Percentiles rank a stretch among this genome's conserved stretches.
Conservation (phyloP, 805 yeast genomes). For the Peterozyma toletana region DNA sequence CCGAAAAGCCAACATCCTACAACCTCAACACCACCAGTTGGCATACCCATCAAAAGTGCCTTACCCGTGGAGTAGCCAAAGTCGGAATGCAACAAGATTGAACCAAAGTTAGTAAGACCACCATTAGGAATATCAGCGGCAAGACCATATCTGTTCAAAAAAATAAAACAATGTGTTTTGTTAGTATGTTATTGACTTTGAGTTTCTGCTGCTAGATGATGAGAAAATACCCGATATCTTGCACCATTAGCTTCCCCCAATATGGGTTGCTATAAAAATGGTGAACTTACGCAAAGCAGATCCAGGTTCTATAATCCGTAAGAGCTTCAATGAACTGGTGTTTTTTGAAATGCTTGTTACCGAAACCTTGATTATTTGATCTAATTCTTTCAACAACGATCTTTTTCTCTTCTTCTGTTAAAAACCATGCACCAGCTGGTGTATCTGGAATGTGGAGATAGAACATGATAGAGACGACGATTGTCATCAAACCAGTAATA, state of each 20-base stretch:
- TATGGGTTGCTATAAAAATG: too few relatives aligned
- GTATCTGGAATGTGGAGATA: slow-evolving; percentile 34
- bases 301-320: slow-evolving; percentile 43
- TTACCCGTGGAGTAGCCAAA: slow-evolving; percentile 25
- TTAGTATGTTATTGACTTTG: too few relatives aligned
- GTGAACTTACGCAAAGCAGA: slow-evolving; percentile 22
- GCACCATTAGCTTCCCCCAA: too few relatives aligned
- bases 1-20: slow-evolving; percentile 19
- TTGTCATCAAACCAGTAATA: slow-evolving; percentile 51
- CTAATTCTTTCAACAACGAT: slow-evolving; percentile 50
- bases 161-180: too few relatives aligned
- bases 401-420: slow-evolving; percentile 37
- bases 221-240: too few relatives aligned
- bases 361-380: slow-evolving; percentile 53
- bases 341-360: slow-evolving; percentile 45
- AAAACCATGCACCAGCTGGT: slow-evolving; percentile 45
- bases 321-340: slow-evolving; percentile 51
- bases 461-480: slow-evolving; percentile 40
- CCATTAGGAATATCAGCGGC: slow-evolving; percentile 49
- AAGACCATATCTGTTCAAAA: slow-evolving; percentile 25
- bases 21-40: slow-evolving; percentile 29
- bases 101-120: slow-evolving; percentile 43
- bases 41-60: slow-evolving; percentile 27
- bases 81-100: slow-evolving; percentile 32
- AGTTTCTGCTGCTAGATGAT: too few relatives aligned